Evolutionary conservation across 2,329 filamentous ascomycete genomes (phyloP), one percentile per base, ranked within the genome.

Genomic region (Neofusicoccum laricinum): DNA sequence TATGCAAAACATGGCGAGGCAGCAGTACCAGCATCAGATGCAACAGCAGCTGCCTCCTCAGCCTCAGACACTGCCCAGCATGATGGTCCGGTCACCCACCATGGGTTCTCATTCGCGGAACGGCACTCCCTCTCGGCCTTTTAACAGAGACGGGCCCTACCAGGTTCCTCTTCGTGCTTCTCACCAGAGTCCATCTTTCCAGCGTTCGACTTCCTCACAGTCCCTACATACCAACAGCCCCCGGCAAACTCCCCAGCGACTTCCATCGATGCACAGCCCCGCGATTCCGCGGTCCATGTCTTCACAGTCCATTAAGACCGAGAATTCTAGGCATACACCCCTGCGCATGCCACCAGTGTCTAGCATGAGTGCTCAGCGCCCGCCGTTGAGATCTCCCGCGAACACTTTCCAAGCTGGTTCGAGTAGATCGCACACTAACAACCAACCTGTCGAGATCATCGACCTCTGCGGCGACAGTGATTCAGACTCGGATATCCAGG

Each of bases 381-480:
- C 21, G 34, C 46, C 25, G 4, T 6, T 30, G 25, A 34, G 21
- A n/a, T 17, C 2, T 32, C 2, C 38, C 17, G 41, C 41, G 15
- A 17, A n/a, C 5, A 17, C 21, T 17, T n/a, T 15, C 15, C 21
- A 32, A n/a, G 53, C 38, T 58, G 40, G 38, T 6, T 32, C 25
- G n/a, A 43, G 40, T 14, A 38, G 12, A 7, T 14, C 55, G 8
- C n/a, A 17, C 5, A 19, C 25, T 2, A 59, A 14, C 40, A 46
- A 17, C 11, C 10, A 46, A 7, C 17, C 14, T 10, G 19, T 61
- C 32, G 58, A 61, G 46, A 45, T 61, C 17, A 61, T 61, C 34
- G 58, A 61, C 17, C 58, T 61, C 5, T 40, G 58, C 30, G 46
- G 46, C 6, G 58, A 48, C 19, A 38, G 45, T 36, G 58, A 61